Conservation (phyloP, 2,329 filamentous ascomycete genomes). For the Botrytis squamosa region DNA sequence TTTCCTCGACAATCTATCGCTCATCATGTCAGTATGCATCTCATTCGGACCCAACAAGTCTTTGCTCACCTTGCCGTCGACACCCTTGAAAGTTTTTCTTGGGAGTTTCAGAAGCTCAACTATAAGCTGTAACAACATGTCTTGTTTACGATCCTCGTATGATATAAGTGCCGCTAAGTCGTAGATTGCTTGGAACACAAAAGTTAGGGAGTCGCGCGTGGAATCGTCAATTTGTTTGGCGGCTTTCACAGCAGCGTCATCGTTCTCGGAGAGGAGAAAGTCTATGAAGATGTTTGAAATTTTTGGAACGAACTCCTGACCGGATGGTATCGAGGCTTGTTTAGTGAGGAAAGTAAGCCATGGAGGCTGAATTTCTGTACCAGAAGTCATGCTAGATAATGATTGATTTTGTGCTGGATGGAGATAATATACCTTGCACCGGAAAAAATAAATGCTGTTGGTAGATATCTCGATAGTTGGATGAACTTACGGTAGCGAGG, state of each 20-base stretch:
- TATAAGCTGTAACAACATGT: background rate
- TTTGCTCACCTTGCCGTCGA: background rate
- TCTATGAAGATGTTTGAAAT: background rate
- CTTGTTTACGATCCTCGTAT: background rate
- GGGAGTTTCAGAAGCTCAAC: background rate
- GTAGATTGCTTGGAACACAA: background rate
- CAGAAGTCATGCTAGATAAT: background rate
- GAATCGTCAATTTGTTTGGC: background rate
- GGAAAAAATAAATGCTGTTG: background rate
- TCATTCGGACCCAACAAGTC: background rate
- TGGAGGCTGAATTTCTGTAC: background rate
- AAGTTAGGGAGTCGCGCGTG: background rate
- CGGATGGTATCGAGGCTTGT: background rate
- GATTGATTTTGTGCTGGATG: background rate
- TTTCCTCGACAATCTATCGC: background rate
- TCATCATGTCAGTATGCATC: background rate
- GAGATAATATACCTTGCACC: background rate
- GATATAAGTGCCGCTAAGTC: background rate
- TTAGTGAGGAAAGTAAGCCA: slow-evolving; percentile 1
- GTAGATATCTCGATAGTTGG: background rate
- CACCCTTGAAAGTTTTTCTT: background rate
- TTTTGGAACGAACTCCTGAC: background rate
- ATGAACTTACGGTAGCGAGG: background rate
- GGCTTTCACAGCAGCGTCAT: background rate
- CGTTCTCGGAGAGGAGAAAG: background rate